phyloP scores from a whole-genome alignment of 1,139 yeast species.

The Candida dubliniensis region DNA sequence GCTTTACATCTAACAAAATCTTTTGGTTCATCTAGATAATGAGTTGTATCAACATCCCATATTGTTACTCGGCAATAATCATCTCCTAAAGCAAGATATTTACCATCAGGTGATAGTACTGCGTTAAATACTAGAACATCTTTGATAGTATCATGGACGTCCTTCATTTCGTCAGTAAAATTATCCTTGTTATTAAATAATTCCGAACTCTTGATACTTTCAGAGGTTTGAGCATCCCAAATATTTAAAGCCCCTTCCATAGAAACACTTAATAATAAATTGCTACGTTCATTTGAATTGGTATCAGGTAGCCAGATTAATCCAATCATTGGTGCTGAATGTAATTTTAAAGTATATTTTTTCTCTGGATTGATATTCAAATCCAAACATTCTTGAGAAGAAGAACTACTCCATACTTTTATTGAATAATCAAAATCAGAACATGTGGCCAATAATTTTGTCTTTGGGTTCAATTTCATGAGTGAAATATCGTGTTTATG shows the following conservation, averaged over 20 bases:
- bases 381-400: slow-evolving; percentile 44
- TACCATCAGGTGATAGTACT: slow-evolving; percentile 49
- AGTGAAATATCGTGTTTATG: slow-evolving; percentile 64
- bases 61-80: slow-evolving; percentile 56
- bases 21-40: slow-evolving; percentile 9
- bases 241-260: slow-evolving; percentile 70
- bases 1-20: slow-evolving; percentile 26
- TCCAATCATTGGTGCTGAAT: slow-evolving; percentile 56
- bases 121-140: slow-evolving; percentile 46
- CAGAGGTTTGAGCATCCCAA: slow-evolving; percentile 60
- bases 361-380: slow-evolving; percentile 20
- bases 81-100: slow-evolving; percentile 61
- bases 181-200: slow-evolving; percentile 25
- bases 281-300: slow-evolving; percentile 16
- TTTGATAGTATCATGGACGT: slow-evolving; percentile 8
- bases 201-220: slow-evolving; percentile 23
- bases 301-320: slow-evolving; percentile 51
- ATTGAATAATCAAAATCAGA: slow-evolving; percentile 69
- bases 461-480: slow-evolving; percentile 50
- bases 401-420: slow-evolving; percentile 71
- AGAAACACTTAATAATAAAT: slow-evolving; percentile 44
- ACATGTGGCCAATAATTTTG: slow-evolving; percentile 64
- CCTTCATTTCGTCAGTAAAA: slow-evolving; percentile 17
- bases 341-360: slow-evolving; percentile 25
- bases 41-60: slow-evolving; percentile 44